Percentiles rank a stretch among this genome's conserved stretches.
phyloP scores from a whole-genome alignment of 2,329 filamentous ascomycete species.

The Tolypocladium pustulatum region DNA sequence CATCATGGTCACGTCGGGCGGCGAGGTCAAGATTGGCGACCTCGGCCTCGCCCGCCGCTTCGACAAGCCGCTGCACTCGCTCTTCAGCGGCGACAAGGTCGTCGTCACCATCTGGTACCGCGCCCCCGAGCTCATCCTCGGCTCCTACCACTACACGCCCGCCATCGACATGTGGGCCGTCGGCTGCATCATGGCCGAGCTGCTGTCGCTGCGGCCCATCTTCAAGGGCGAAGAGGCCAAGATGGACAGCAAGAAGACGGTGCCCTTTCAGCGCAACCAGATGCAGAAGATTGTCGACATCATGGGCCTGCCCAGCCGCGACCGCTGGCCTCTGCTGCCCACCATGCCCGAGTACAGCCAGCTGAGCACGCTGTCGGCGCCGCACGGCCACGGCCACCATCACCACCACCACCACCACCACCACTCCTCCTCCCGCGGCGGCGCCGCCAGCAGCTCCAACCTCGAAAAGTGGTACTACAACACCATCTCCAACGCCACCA shows the following conservation, averaged over 20 bases:
- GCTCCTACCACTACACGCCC: slow-evolving; percentile 90
- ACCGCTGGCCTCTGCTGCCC: slow-evolving; percentile 74
- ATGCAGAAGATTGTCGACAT: slow-evolving; percentile 99
- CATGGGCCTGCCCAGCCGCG: slow-evolving; percentile 80
- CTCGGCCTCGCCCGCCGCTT: slow-evolving; percentile 86
- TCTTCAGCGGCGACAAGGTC: slow-evolving; percentile 93
- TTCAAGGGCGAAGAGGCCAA: slow-evolving; percentile 99
- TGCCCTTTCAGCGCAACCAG: slow-evolving; percentile 94
- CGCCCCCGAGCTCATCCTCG: slow-evolving; percentile 84
- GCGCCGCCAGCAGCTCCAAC: slow-evolving; percentile 23
- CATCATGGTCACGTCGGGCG: slow-evolving; percentile 90
- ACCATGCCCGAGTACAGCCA: slow-evolving; percentile 82
- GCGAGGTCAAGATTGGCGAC: slow-evolving; percentile 91
- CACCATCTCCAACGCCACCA: slow-evolving; percentile 50
- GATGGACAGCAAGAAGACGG: slow-evolving; percentile 96
- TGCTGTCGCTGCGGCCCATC: slow-evolving; percentile 81
- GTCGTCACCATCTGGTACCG: slow-evolving; percentile 99
- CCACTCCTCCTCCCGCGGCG: slow-evolving; percentile 13
- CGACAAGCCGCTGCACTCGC: slow-evolving; percentile 81
- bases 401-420: slow-evolving; percentile 17
- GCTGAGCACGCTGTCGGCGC: slow-evolving; percentile 45
- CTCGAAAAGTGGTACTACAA: slow-evolving; percentile 75
- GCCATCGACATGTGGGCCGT: slow-evolving; percentile 97
- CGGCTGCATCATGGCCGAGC: slow-evolving; percentile 93
- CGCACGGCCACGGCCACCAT: slow-evolving; percentile 20